Evolutionary conservation across 2,329 filamentous ascomycete species (phyloP).

Genomic region (Stemphylium lycopersici): DNA sequence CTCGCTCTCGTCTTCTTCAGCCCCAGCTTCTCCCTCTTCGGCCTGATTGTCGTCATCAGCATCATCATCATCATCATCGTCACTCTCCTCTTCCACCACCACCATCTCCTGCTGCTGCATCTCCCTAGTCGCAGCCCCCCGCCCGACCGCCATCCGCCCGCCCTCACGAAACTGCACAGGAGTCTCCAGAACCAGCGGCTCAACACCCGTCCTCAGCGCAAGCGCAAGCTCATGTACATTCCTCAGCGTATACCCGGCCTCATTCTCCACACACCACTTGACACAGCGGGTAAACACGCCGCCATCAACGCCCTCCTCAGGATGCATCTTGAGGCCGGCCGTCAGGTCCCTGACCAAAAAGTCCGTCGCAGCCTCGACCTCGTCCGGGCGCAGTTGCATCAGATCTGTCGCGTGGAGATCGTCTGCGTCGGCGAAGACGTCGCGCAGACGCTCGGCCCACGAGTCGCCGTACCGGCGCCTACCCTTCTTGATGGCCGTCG

Average conservation of each 20-base stretch:
- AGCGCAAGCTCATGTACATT: constrained; percentile 22
- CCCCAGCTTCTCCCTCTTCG: too few relatives aligned
- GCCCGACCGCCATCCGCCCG: too few relatives aligned
- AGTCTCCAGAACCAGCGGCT: background rate
- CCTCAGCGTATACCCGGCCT: constrained; percentile 16
- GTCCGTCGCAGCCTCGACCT: constrained; percentile 14
- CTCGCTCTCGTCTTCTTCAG: background rate
- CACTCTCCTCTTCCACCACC: background rate
- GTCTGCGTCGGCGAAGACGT: constrained; percentile 11
- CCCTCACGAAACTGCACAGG: too few relatives aligned
- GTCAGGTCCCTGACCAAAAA: constrained; percentile 23
- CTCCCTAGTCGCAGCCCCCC: too few relatives aligned
- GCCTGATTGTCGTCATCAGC: background rate
- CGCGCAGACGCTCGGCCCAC: constrained; percentile 18
- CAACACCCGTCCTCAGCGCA: constrained; percentile 7
- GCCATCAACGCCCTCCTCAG: constrained; percentile 8
- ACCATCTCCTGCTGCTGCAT: background rate
- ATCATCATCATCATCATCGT: background rate
- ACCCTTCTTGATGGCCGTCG: constrained; percentile 29
- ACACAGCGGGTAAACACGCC: constrained; percentile 41
- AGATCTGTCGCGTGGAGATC: constrained; percentile 30
- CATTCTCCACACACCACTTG: constrained; percentile 26
- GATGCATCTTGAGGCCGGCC: constrained; percentile 25
- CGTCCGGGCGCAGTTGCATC: constrained; percentile 14
- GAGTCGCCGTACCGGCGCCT: constrained; percentile 15